Evolutionary conservation across 2,329 filamentous ascomycete genomes (phyloP).

Genomic region (Alternaria rosae): DNA sequence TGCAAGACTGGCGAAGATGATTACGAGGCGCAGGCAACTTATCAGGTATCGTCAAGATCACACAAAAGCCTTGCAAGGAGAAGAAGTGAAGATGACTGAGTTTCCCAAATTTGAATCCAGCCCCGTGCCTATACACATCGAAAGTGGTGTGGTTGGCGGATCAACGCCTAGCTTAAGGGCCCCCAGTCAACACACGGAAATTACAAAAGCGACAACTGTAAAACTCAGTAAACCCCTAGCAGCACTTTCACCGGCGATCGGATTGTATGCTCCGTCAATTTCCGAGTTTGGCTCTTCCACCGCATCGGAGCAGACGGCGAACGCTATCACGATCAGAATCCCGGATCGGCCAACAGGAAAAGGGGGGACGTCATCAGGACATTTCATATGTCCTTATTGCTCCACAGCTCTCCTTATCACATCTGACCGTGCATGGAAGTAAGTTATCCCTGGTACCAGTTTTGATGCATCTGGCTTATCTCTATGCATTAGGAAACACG

Average conservation of each 20-base stretch:
- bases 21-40: neutral
- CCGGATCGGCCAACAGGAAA: neutral
- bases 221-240: neutral
- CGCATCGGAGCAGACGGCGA: neutral
- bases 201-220: neutral
- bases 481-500: neutral
- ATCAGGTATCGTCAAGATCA: neutral
- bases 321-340: neutral
- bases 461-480: neutral
- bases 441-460: neutral
- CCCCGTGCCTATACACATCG: neutral
- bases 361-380: rapidly evolving
- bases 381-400: neutral
- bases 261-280: neutral
- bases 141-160: neutral
- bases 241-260: neutral
- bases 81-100: neutral
- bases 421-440: neutral
- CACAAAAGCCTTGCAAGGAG: neutral
- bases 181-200: neutral
- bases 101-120: rapidly evolving
- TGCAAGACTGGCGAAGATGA: neutral
- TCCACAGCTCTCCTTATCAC: neutral
- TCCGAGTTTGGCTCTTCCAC: neutral
- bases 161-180: neutral